Conservation (phyloP, 2,329 filamentous ascomycete genomes). For the Aureobasidium sp. region DNA sequence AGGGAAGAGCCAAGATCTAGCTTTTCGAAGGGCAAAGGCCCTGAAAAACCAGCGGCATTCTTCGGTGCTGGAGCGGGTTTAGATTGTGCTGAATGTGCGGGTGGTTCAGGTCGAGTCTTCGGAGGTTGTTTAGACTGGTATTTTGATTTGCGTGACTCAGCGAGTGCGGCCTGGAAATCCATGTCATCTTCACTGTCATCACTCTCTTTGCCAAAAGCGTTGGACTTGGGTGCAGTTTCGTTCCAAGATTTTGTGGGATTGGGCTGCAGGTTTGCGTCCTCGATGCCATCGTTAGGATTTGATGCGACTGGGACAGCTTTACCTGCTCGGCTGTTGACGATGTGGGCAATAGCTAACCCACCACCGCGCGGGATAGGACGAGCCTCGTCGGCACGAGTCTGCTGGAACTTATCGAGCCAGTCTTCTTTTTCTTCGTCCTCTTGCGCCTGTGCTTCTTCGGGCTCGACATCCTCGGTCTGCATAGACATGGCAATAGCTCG, state of each 20-base stretch:
- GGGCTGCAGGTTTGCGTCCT: background rate
- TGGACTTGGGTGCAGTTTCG: background rate
- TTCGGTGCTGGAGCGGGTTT: slow-evolving; percentile 18
- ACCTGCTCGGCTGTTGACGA: slow-evolving; percentile 67
- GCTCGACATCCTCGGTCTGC: slow-evolving; percentile 51
- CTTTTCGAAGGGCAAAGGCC: slow-evolving; percentile 83
- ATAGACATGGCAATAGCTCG: slow-evolving; percentile 81
- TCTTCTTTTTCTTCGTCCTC: slow-evolving; percentile 46
- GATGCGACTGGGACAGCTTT: slow-evolving; percentile 43
- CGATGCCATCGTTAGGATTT: background rate
- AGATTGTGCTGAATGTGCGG: background rate
- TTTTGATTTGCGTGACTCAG: slow-evolving; percentile 54
- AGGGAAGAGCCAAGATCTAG: slow-evolving; percentile 61
- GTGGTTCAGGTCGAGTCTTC: background rate
- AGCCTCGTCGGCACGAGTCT: slow-evolving; percentile 35
- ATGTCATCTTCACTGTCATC: slow-evolving; percentile 66
- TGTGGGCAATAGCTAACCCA: slow-evolving; percentile 58
- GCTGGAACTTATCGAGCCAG: slow-evolving; percentile 39
- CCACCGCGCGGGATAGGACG: slow-evolving; percentile 40
- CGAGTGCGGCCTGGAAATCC: slow-evolving; percentile 69
- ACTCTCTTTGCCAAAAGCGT: slow-evolving; percentile 32
- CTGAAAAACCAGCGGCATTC: slow-evolving; percentile 52
- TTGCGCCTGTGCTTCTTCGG: slow-evolving; percentile 21
- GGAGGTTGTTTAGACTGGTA: slow-evolving; percentile 23
- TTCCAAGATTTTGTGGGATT: slow-evolving; percentile 5